These are phyloP conservation scores for Gymnopus androsaceus DNA, from an alignment of 1,284 basidiomycete species.

Conservation along the genomic window DNA sequence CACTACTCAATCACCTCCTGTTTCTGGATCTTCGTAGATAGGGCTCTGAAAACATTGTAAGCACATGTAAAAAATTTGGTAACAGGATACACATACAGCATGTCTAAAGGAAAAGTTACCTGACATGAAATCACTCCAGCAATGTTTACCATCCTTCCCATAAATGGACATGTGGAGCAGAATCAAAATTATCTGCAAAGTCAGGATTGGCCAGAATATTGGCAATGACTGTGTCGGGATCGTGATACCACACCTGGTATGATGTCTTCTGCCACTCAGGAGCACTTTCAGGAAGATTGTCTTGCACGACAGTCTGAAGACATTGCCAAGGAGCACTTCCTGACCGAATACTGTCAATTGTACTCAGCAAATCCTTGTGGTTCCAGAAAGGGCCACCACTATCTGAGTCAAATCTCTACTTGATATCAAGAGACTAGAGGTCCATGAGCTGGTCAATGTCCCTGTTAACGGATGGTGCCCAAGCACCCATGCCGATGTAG, in stretches of 20 bases:
- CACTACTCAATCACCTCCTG: slow-evolving; percentile 21
- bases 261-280: slow-evolving; percentile 26
- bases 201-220: slow-evolving; percentile 22
- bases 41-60: no score
- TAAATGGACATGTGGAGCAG: slow-evolving; percentile 24
- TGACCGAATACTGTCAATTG: slow-evolving; percentile 28
- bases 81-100: background rate
- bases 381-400: slow-evolving; percentile 31
- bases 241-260: no score
- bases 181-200: slow-evolving; percentile 17
- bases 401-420: no score
- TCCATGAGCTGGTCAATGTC: no score
- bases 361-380: slow-evolving; percentile 22
- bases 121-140: slow-evolving; percentile 29
- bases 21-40: slow-evolving; percentile 15
- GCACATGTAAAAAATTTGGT: slow-evolving; percentile 23
- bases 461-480: no score
- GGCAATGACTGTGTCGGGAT: slow-evolving; percentile 16
- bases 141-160: slow-evolving; percentile 17
- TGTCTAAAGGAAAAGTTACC: slow-evolving; percentile 29
- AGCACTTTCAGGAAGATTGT: slow-evolving; percentile 17
- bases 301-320: slow-evolving; percentile 22
- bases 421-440: no score
- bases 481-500: no score
- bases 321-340: slow-evolving; percentile 28